Conservation (phyloP, 495 filamentous ascomycete genomes). For the Podospora fimiseda region DNA sequence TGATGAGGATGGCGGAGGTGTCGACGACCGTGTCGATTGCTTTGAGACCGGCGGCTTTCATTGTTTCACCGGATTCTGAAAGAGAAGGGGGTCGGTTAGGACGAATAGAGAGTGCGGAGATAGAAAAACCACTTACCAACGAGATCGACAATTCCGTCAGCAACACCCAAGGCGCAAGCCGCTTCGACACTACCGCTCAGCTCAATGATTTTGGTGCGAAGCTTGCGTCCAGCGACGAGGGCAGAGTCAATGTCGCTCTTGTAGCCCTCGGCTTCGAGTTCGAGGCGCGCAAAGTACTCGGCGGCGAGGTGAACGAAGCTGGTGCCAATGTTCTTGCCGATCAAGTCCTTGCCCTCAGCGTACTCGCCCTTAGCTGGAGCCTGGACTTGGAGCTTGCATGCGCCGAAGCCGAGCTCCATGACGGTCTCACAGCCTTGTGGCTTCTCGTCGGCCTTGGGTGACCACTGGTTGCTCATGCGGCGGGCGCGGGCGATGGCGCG, state of each 20-base stretch:
- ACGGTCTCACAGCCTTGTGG: slow-evolving; percentile 66
- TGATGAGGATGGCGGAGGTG: slow-evolving; percentile 82
- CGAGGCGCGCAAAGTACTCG: slow-evolving; percentile 74
- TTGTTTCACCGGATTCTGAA: slow-evolving; percentile 93
- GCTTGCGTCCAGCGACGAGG: slow-evolving; percentile 36
- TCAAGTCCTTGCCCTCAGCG: slow-evolving; percentile 60
- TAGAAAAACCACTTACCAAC: slow-evolving; percentile 59
- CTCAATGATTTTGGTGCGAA: slow-evolving; percentile 81
- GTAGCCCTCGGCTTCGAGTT: slow-evolving; percentile 43
- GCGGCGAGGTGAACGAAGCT: slow-evolving; percentile 82
- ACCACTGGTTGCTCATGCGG: slow-evolving; percentile 48
- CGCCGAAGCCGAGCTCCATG: slow-evolving; percentile 83
- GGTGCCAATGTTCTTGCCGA: slow-evolving; percentile 92
- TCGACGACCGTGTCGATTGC: slow-evolving; percentile 89
- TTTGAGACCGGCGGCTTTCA: slow-evolving; percentile 94
- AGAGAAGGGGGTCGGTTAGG: neutral
- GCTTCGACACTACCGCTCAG: slow-evolving; percentile 95
- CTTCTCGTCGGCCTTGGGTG: slow-evolving; percentile 31
- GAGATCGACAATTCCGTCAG: slow-evolving; percentile 94
- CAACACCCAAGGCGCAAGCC: slow-evolving; percentile 89
- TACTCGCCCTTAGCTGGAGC: slow-evolving; percentile 80
- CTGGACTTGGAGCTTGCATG: slow-evolving; percentile 91
- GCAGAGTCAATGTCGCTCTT: slow-evolving; percentile 16
- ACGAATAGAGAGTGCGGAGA: slow-evolving; percentile 8
- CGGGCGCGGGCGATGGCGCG: slow-evolving; percentile 46